Evolutionary conservation across 2,329 filamentous ascomycete genomes (phyloP).

Genomic region (Penicillium sp.): DNA sequence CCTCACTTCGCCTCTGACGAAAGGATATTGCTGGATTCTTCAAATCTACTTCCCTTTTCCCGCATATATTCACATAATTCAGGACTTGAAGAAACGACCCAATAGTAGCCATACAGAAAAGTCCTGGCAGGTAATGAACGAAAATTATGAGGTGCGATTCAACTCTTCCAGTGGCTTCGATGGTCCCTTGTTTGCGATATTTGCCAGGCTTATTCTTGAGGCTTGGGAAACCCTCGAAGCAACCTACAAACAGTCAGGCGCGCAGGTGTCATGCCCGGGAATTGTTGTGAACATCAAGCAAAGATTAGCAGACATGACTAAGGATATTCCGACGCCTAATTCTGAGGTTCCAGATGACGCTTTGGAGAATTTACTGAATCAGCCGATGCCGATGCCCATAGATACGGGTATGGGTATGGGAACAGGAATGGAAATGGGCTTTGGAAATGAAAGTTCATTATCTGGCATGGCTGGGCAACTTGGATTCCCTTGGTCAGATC

Average conservation of each 20-base stretch:
- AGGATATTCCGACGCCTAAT: background rate
- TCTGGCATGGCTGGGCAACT: background rate
- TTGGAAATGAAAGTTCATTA: background rate
- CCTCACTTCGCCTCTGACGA: constrained; percentile 42
- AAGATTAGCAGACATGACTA: constrained; percentile 13
- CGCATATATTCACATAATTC: constrained; percentile 49
- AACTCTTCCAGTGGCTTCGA: background rate
- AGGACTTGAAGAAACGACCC: constrained; percentile 45
- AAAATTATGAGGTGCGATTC: constrained; percentile 46
- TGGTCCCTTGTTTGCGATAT: constrained; percentile 28
- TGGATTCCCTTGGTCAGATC: constrained; percentile 4
- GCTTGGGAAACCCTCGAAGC: constrained; percentile 41
- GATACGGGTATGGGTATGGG: background rate
- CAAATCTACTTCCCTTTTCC: constrained; percentile 51
- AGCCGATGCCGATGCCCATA: constrained; percentile 1
- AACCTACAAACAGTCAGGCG: constrained; percentile 8
- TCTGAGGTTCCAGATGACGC: background rate
- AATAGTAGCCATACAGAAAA: constrained; percentile 29
- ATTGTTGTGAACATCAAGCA: constrained; percentile 33
- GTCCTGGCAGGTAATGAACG: constrained; percentile 49
- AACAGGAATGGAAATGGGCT: background rate
- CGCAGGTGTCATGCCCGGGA: constrained; percentile 20
- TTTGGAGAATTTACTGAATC: background rate
- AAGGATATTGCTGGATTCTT: constrained; percentile 45
- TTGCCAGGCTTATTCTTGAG: constrained; percentile 41